These are phyloP conservation scores for Pneumocystis sp. DNA, from an alignment of 1,139 yeast genomes.

Conservation along the genomic window DNA sequence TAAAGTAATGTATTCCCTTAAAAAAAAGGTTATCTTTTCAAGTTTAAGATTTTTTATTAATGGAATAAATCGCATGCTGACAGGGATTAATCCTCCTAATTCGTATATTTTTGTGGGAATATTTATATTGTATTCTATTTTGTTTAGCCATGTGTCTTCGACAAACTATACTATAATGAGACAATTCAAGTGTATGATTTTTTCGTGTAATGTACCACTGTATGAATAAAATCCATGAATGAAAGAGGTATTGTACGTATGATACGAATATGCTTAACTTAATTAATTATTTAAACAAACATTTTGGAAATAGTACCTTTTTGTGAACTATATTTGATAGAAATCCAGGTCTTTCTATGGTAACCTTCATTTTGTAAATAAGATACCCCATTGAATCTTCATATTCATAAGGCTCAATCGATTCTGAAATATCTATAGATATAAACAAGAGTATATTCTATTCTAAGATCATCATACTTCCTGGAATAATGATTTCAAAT, in stretches of 20 bases:
- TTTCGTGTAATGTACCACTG: constrained; percentile 30
- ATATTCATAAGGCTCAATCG: constrained; percentile 29
- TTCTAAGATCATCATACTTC: constrained; percentile 22
- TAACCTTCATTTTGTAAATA: constrained; percentile 11
- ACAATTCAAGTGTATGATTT: neutral
- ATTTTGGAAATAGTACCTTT: constrained; percentile 22
- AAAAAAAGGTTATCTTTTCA: constrained; percentile 51
- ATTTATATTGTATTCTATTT: constrained; percentile 77
- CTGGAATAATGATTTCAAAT: constrained; percentile 72
- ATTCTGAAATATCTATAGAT: constrained; percentile 48
- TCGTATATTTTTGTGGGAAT: constrained; percentile 84
- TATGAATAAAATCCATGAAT: constrained; percentile 74
- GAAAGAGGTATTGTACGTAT: constrained; percentile 84
- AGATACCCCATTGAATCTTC: neutral
- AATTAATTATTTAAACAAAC: constrained; percentile 1
- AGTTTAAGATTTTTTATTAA: constrained; percentile 62
- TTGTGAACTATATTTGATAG: constrained; percentile 48
- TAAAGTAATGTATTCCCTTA: constrained; percentile 54
- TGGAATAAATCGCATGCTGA: constrained; percentile 62
- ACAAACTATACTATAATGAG: constrained; percentile 36
- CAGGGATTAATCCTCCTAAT: constrained; percentile 63
- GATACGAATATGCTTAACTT: constrained; percentile 43
- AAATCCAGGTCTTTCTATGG: constrained; percentile 70
- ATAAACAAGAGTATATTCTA: neutral
- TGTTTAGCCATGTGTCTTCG: constrained; percentile 90